Evolutionary conservation across 768 basidiomycete species (phyloP), one percentile per base, ranked within the genome.

Genomic region (Leucocoprinus sp.): DNA sequence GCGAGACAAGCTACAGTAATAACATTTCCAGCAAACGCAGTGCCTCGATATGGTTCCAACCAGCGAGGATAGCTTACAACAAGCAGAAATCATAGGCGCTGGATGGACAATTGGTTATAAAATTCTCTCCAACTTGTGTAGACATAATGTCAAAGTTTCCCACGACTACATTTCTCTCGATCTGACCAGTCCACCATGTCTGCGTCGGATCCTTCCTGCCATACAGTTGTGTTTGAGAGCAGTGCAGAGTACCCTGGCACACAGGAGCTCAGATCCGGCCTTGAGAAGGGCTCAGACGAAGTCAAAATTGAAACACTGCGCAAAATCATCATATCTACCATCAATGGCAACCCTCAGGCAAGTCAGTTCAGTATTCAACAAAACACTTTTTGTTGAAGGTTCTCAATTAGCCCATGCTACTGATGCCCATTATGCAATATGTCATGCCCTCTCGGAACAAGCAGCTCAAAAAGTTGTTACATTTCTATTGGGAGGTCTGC

Each of bases 371-470:
- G 33, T 37, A 14, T 23, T 36, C 37, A 7, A 9, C 29, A n/a
- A 26, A 29, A 26, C n/a, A 1, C 5, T 17, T 28, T 23, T 31
- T 41, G 22, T 34, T 48, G 31, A 48, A 26, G 38, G 22, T n/a
- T 28, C n/a, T 33, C n/a, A 15, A 31, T 19, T 19, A 95, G 92
- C 89, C 92, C n/a, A 68, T 78, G 42, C 64, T 98, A 40, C 80
- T 97, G 68, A 98, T 99, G 93, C 89, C 93, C 5, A 84, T 98
- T 64, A 98, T 99, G 54, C 96, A 99, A 78, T 96, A 84, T 67
- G 86, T 95, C 51, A 78, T 98, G 74, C 96, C 96, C 28, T 89
- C 87, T 43, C 82, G 83, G 61, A 93, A 88, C 70, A 98, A 99
- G 71, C 82, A 84, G 49, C 78, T 98, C 60, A 98, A 99, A 81